Percentiles rank a stretch among this genome's conserved stretches.
These are phyloP conservation scores for Cryomyces minteri DNA, from an alignment of 495 filamentous ascomycete genomes.

Conservation along the genomic window DNA sequence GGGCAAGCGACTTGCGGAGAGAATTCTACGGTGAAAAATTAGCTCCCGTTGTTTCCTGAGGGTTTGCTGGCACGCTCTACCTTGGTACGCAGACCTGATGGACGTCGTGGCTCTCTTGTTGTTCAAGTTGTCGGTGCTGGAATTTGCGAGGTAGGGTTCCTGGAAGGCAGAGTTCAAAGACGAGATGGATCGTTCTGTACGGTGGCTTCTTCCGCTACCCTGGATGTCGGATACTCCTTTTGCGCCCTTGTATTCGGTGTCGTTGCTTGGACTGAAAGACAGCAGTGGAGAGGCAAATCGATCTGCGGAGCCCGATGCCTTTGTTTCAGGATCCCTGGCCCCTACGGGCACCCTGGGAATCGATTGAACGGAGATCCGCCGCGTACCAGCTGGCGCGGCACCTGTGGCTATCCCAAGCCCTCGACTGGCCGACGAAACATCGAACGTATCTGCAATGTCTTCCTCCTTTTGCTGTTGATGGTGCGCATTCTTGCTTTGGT, in stretches of 20 bases:
- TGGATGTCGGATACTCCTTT: neutral
- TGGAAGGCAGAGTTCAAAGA: neutral
- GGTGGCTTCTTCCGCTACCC: neutral
- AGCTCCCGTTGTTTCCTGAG: neutral
- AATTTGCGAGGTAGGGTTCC: neutral
- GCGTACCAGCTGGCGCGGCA: neutral
- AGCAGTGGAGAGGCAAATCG: neutral
- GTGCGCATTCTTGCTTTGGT: neutral
- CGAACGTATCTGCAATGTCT: slow-evolving; percentile 3
- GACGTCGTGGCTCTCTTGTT: neutral
- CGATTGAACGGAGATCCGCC: slow-evolving; percentile 7
- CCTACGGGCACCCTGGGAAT: slow-evolving; percentile 6
- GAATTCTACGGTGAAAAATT: slow-evolving; percentile 2
- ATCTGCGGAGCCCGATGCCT: slow-evolving; percentile 6
- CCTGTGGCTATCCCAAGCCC: slow-evolving; percentile 10
- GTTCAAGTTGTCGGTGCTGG: neutral
- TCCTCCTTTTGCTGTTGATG: slow-evolving; percentile 5
- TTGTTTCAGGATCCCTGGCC: neutral
- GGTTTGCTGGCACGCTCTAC: neutral
- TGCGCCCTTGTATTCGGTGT: neutral
- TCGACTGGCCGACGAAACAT: neutral
- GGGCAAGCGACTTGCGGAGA: slow-evolving; percentile 11
- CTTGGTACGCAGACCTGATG: neutral
- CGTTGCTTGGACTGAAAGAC: neutral
- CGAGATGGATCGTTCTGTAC: neutral